Evolutionary conservation across 352 stramenopile species (phyloP).

Genomic region (Hyaloperonospora arabidopsidis): DNA sequence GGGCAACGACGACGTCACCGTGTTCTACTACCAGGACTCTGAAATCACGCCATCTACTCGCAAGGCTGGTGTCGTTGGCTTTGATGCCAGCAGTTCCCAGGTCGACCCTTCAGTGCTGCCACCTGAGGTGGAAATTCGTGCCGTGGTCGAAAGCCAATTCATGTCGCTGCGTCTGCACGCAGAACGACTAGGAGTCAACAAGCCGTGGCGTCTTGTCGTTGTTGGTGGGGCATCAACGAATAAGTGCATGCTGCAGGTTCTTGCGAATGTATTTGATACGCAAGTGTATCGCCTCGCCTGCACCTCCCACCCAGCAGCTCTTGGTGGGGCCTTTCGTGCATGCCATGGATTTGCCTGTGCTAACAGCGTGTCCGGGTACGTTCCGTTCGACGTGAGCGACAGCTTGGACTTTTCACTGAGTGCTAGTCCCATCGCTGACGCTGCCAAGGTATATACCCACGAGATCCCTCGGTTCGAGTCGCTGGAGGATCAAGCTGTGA

Average conservation of each 20-base stretch:
- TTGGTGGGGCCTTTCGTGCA: slow-evolving; percentile 45
- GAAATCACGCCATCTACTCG: slow-evolving; percentile 59
- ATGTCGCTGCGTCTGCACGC: slow-evolving; percentile 49
- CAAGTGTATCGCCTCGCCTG: slow-evolving; percentile 39
- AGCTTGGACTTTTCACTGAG: slow-evolving; percentile 39
- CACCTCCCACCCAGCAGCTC: slow-evolving; percentile 42
- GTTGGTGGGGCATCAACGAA: slow-evolving; percentile 57
- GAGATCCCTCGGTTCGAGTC: slow-evolving; percentile 30
- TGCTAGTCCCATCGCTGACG: slow-evolving; percentile 22
- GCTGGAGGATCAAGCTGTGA: slow-evolving; percentile 35
- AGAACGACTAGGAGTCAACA: slow-evolving; percentile 43
- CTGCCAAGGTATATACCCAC: slow-evolving; percentile 29
- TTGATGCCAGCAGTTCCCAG: slow-evolving; percentile 22
- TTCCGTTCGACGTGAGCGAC: slow-evolving; percentile 30
- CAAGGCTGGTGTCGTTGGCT: slow-evolving; percentile 40
- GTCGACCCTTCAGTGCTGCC: slow-evolving; percentile 14
- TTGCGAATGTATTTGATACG: slow-evolving; percentile 53
- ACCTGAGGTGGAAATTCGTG: slow-evolving; percentile 38
- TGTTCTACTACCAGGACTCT: slow-evolving; percentile 55
- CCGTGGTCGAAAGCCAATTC: slow-evolving; percentile 62
- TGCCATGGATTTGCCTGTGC: slow-evolving; percentile 33
- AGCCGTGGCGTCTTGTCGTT: slow-evolving; percentile 48
- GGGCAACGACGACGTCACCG: slow-evolving; percentile 41
- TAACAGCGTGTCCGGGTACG: slow-evolving; percentile 16
- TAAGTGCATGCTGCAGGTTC: slow-evolving; percentile 44